Conservation (phyloP, 352 stramenopile species). For the Globisporangium recalcitrans region DNA sequence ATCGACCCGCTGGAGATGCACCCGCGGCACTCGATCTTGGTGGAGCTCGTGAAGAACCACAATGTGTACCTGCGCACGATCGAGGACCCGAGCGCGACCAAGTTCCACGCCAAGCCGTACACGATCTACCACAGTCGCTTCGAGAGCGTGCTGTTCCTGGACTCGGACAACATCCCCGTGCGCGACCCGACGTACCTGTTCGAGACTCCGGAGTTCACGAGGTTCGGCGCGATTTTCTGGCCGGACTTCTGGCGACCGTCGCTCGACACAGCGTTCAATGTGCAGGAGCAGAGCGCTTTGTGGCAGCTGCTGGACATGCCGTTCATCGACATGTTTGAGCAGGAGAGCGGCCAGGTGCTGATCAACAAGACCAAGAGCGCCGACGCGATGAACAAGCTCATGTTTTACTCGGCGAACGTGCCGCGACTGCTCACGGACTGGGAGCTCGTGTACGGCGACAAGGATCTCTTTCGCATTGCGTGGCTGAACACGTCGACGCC, state of each 20-base stretch:
- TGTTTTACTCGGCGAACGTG: conserved; percentile 70
- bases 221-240: conserved; percentile 75
- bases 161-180: conserved; percentile 78
- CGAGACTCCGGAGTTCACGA: conserved; percentile 50
- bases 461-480: conserved; percentile 73
- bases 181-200: conserved; percentile 83
- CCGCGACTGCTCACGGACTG: conserved; percentile 56
- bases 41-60: conserved; percentile 48
- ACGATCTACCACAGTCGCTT: conserved; percentile 72
- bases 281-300: conserved; percentile 61
- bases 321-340: conserved; percentile 85
- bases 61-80: conserved; percentile 55
- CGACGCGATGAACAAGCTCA: conserved; percentile 57
- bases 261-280: conserved; percentile 62
- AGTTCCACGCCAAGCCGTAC: conserved; percentile 78
- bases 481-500: conserved; percentile 71
- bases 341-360: conserved; percentile 74
- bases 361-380: conserved; percentile 43
- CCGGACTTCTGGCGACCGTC: conserved; percentile 76
- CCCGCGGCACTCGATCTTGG: conserved; percentile 46
- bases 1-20: conserved; percentile 51
- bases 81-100: conserved; percentile 49
- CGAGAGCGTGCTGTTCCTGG: conserved; percentile 71
- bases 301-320: conserved; percentile 78
- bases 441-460: conserved; percentile 68